phyloP scores from a whole-genome alignment of 305 asterid genomes.

The Fraxinus latifolia region DNA sequence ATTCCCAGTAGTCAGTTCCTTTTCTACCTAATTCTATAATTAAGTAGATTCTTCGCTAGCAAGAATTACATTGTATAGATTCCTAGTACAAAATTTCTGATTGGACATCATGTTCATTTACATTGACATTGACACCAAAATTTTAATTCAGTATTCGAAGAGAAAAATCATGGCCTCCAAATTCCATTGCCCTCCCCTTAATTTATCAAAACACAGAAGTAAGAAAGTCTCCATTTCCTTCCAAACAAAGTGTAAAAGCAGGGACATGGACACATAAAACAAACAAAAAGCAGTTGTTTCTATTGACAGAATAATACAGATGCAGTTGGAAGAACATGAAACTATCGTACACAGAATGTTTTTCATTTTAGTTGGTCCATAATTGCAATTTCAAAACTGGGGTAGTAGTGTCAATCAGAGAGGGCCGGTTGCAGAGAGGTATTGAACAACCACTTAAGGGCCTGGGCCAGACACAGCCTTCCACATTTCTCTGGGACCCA shows the following conservation, averaged over 20 bases:
- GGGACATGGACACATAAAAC: not conserved
- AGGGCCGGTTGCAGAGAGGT: not conserved
- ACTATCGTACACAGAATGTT: constrained; percentile 16
- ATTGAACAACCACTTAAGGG: not conserved
- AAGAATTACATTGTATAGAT: constrained; percentile 29
- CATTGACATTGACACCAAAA: not conserved
- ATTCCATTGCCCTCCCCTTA: not conserved
- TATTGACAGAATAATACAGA: not conserved
- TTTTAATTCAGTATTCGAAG: not conserved
- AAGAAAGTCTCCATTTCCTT: not conserved
- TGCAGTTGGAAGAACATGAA: not conserved
- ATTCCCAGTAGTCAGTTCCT: constrained; percentile 33
- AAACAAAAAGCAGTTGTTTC: not conserved
- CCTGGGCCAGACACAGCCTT: not conserved
- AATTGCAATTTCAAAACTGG: constrained; percentile 22
- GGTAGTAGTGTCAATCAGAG: not conserved
- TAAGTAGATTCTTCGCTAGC: constrained; percentile 34
- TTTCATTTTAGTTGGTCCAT: constrained; percentile 13
- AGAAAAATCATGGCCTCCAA: not conserved
- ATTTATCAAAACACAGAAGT: not conserved
- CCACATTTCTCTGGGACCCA: not conserved
- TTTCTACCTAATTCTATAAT: constrained; percentile 15
- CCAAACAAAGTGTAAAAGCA: not conserved
- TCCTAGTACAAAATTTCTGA: constrained; percentile 18
- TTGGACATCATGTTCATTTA: constrained; percentile 11